Evolutionary conservation across 768 basidiomycete species (phyloP), one percentile per base, ranked within the genome.

Genomic region (Russula compacta): DNA sequence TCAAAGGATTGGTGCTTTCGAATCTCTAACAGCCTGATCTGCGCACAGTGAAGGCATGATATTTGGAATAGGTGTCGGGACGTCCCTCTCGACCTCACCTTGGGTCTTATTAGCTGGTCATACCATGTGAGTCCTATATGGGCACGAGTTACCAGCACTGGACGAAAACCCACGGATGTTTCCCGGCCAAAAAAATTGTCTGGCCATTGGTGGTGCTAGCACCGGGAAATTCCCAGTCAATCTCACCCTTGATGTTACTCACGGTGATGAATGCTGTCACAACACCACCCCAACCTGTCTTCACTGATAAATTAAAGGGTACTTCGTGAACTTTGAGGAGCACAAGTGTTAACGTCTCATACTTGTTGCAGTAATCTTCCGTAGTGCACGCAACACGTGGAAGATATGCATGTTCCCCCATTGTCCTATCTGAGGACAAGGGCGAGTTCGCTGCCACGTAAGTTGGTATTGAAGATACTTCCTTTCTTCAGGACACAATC

Each of bases 221-320:
- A n/a, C n/a, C n/a, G n/a, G n/a, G n/a, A n/a, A n/a, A n/a, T n/a
- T 91, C 89, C 89, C 90, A 91, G 65, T 92, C 89, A 54, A 92
- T 88, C 70, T 92, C 90, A 68, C 90, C 87, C 70, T 88, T 90
- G 67, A 91, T 78, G 65, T 86, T 82, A 17, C 73, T 75, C 91
- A 92, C 92, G 6, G 85, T 87, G 68, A 91, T 89, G 73, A 87
- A 88, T 9, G 92, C 91, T 0, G 86, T 85, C 56, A 95, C 86
- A 7, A 94, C 84, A 38, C 91, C 91, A 17, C 70, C 78, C 89
- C 88, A 91, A 59, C 87, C 83, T 0, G 89, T 86, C 74, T 90
- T 91, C 66, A 90, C 86, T 87, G 67, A 14, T 51, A 9, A 47
- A 19, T 9, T n/a, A n/a, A 19, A 48, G 46, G 47, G 29, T 9